Evolutionary conservation across 2,329 filamentous ascomycete genomes (phyloP).

Genomic region (Dendryphion nanum): DNA sequence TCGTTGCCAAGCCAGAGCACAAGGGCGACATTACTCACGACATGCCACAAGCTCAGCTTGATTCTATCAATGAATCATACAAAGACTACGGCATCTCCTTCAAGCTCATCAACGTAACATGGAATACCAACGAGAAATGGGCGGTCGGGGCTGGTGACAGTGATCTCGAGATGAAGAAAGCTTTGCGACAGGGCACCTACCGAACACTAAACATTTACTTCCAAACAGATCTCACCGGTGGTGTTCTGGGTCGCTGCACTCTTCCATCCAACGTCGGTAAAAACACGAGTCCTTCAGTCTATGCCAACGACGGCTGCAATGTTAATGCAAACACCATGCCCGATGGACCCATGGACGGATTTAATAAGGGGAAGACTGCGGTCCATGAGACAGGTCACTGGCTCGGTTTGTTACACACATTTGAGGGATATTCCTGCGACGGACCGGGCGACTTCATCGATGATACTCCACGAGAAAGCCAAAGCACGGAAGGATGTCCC

Average conservation of each 20-base stretch:
- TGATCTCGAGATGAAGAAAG: conserved; percentile 52
- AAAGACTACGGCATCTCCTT: conserved; percentile 53
- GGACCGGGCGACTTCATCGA: conserved; percentile 46
- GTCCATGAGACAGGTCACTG: conserved; percentile 52
- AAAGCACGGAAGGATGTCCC: conserved; percentile 57
- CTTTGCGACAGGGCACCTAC: conserved; percentile 56
- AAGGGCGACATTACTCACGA: conserved; percentile 40
- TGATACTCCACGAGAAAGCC: conserved; percentile 43
- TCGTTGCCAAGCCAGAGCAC: conserved; percentile 40
- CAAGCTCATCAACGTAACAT: conserved; percentile 49
- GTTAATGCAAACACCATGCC: conserved; percentile 59
- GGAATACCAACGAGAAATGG: conserved; percentile 56
- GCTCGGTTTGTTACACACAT: conserved; percentile 48
- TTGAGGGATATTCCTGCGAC: conserved; percentile 46
- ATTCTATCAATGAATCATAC: conserved; percentile 45
- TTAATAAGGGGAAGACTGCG: conserved; percentile 48
- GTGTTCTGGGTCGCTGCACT: conserved; percentile 56
- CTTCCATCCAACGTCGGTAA: conserved; percentile 43
- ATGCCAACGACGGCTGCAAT: conserved; percentile 57
- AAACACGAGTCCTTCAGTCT: conserved; percentile 38
- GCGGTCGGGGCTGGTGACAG: conserved; percentile 47
- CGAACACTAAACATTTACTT: conserved; percentile 59
- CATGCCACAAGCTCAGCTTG: conserved; percentile 41
- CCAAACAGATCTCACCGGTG: conserved; percentile 51
- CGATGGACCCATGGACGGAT: conserved; percentile 48